These are phyloP conservation scores for Linum lewisii DNA, from an alignment of 345 rosid genomes.

Conservation along the genomic window DNA sequence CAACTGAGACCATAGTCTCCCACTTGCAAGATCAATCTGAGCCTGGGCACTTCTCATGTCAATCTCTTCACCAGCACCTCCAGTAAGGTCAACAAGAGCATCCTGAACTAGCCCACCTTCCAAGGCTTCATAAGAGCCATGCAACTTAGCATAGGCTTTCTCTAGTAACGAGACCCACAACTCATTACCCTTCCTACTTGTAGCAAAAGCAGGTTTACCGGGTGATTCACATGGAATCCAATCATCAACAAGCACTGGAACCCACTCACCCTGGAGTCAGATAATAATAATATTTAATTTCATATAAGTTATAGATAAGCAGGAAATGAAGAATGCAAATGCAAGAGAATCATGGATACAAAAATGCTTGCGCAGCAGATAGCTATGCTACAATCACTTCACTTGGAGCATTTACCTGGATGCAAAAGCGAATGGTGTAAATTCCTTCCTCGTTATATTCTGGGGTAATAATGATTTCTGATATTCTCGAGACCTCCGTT, in stretches of 20 bases:
- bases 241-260: slow-evolving; percentile 97
- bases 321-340: not conserved
- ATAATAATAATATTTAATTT: slow-evolving; percentile 7
- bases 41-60: slow-evolving; percentile 99
- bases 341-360: not conserved
- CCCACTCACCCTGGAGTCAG: slow-evolving; percentile 91
- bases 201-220: slow-evolving; percentile 97
- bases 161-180: slow-evolving; percentile 96
- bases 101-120: slow-evolving; percentile 99
- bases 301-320: not conserved
- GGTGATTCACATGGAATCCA: slow-evolving; percentile 98
- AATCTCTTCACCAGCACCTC: slow-evolving; percentile 99
- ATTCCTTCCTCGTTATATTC: slow-evolving; percentile 97
- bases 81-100: slow-evolving; percentile 99
- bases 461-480: slow-evolving; percentile 95
- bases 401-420: slow-evolving; percentile 56
- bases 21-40: slow-evolving; percentile 99
- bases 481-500: slow-evolving; percentile 85
- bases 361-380: not conserved
- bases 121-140: slow-evolving; percentile 97
- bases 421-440: slow-evolving; percentile 97
- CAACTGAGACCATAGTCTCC: slow-evolving; percentile 97
- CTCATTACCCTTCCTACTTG: slow-evolving; percentile 84
- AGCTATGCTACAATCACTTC: not conserved
- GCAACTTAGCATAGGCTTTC: slow-evolving; percentile 97